Evolutionary conservation across 2,329 filamentous ascomycete genomes (phyloP), one percentile per base, ranked within the genome.

Genomic region (Calonectria fujianensis): DNA sequence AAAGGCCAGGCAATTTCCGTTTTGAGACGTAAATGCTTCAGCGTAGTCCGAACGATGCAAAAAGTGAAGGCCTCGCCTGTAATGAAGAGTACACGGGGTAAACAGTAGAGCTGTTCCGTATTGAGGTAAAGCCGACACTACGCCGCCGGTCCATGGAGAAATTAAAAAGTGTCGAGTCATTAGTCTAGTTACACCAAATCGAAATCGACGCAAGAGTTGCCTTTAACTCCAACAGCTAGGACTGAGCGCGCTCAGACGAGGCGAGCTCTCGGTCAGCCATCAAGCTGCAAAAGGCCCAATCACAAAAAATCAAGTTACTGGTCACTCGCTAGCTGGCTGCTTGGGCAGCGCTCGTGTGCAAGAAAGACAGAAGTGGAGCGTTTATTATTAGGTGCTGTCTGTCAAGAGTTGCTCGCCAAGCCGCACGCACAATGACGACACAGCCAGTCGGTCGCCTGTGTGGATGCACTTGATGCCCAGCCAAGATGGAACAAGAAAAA

Each of bases 371-470:
- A 31, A 67, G 75, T 70, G 73, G 75, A 74, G 75, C 24, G 45
- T 70, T 73, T 75, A 76, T 75, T 68, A 72, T 73, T 76, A 74
- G 74, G 50, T 32, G 59, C 72, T 75, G 74, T 59, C 69, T 73
- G 71, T 59, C 69, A 70, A 69, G 54, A 70, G 65, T 73, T 63
- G 54, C 48, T 71, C 66, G 61, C 41, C 71, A 74, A 73, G 64
- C 67, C 51, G 57, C 52, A 80, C 75, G 77, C 77, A 79, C 69
- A 80, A 80, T 80, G 79, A 81, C 79, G 79, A 80, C 79, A 80
- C 77, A 77, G 45, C 11, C 41, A 31, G 59, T 67, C 63, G 16
- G 57, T 24, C 32, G 71, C 9, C 52, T 16, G 24, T 32, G 52
- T 45, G 52, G 31, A 29, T 35, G n/a, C 59, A 31, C 13, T 35